A percentile compares a stretch with the other conserved stretches of the same genome.
Evolutionary conservation across 345 rosid species (phyloP).

Genomic region (Eucalyptus curtisii): DNA sequence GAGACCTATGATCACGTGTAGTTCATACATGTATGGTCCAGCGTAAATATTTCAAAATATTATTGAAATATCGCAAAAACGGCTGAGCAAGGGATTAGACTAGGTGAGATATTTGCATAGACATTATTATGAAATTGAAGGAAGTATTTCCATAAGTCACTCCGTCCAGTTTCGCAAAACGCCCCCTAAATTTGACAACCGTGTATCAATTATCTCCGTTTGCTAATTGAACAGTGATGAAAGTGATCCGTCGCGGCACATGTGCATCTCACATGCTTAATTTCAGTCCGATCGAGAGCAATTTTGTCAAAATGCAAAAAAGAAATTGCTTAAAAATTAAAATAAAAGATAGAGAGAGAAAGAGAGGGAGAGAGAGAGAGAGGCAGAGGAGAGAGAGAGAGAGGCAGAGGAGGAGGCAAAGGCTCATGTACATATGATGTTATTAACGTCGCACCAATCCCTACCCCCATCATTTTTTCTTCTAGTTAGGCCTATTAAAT

Average conservation of each 20-base stretch:
- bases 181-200: not conserved
- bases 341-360: not conserved
- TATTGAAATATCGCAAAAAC: too few species aligned
- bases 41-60: too few species aligned
- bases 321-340: not conserved
- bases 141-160: not conserved
- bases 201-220: not conserved
- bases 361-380: too few species aligned
- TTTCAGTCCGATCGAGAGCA: not conserved
- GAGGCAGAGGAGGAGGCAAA: too few species aligned
- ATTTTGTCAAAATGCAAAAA: too few species aligned
- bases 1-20: not conserved
- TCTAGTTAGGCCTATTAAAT: too few species aligned
- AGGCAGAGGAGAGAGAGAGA: too few species aligned
- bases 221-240: not conserved
- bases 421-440: too few species aligned
- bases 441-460: too few species aligned
- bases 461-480: fast-evolving
- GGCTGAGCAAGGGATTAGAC: not conserved
- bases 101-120: not conserved
- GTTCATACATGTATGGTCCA: not conserved
- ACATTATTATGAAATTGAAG: not conserved
- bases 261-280: not conserved
- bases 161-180: not conserved
- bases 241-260: not conserved